phyloP scores from a whole-genome alignment of 163 green algal genomes.

The Chloromonas sp. region DNA sequence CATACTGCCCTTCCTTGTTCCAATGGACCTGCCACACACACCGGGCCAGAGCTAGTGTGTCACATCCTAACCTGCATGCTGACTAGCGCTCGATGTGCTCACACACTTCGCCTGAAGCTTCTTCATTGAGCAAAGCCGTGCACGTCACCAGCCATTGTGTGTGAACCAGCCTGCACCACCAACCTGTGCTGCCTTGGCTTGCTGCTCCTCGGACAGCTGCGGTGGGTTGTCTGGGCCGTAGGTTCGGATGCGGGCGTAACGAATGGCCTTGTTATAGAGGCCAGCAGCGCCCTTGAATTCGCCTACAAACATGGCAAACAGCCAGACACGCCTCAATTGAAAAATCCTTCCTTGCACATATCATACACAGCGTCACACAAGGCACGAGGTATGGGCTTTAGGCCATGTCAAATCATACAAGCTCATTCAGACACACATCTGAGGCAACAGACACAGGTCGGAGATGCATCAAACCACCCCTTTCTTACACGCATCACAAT shows the following conservation, averaged over 20 bases:
- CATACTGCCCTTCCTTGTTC: neutral
- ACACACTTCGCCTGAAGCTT: too few species aligned
- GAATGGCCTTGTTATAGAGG: slow-evolving; percentile 34
- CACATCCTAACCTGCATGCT: too few species aligned
- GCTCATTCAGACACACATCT: too few species aligned
- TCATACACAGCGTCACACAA: neutral
- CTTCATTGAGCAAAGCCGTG: neutral
- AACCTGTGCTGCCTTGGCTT: slow-evolving; percentile 2
- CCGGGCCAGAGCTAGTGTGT: too few species aligned
- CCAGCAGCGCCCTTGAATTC: slow-evolving; percentile 16
- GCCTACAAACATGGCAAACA: slow-evolving; percentile 2
- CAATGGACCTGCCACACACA: too few species aligned
- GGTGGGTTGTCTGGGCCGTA: slow-evolving; percentile 9
- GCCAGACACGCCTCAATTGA: neutral
- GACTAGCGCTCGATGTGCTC: too few species aligned
- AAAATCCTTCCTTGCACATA: neutral
- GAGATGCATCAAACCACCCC: too few species aligned
- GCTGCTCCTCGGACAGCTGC: slow-evolving; percentile 11
- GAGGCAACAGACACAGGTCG: too few species aligned
- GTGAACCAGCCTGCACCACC: neutral
- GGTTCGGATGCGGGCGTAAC: slow-evolving; percentile 24
- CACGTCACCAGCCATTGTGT: neutral
- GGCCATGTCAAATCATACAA: too few species aligned
- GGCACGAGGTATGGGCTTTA: neutral
- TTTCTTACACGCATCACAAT: too few species aligned